Conservation (phyloP, 129 eudicot species). For the Deinandra increscens region DNA sequence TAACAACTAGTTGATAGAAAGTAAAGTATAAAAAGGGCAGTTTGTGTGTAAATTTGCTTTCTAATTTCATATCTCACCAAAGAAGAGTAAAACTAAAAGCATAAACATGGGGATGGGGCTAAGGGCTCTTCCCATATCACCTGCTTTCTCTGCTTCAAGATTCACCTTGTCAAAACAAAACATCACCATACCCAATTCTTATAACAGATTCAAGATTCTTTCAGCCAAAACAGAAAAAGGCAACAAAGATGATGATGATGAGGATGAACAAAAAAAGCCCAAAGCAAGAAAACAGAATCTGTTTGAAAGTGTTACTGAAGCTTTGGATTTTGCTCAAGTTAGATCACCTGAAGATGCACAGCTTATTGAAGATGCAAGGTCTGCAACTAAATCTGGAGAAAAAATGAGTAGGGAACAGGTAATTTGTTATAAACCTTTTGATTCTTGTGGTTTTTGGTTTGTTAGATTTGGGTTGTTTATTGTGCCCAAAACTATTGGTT, state of each 20-base stretch:
- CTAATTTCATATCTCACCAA: conserved; percentile 14
- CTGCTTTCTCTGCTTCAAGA: conserved; percentile 40
- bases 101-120: conserved; percentile 48
- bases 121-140: conserved; percentile 55
- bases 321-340: conserved; percentile 90
- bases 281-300: conserved; percentile 61
- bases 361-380: conserved; percentile 81
- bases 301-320: conserved; percentile 85
- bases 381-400: conserved; percentile 69
- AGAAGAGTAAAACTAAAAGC: background rate
- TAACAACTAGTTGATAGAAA: background rate
- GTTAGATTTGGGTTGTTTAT: background rate
- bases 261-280: conserved; percentile 28
- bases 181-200: conserved; percentile 14
- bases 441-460: background rate
- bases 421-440: background rate
- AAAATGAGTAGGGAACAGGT: conserved; percentile 86
- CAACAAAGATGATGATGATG: conserved; percentile 36
- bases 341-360: conserved; percentile 85
- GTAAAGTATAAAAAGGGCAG: conserved; percentile 26
- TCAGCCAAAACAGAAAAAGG: conserved; percentile 55
- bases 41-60: conserved; percentile 17
- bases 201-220: conserved; percentile 10
- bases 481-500: background rate
- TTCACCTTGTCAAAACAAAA: conserved; percentile 26